Base-by-base conservation (phyloP, 805 yeast genomes). In the Phaffomyces opuntiae region DNA sequence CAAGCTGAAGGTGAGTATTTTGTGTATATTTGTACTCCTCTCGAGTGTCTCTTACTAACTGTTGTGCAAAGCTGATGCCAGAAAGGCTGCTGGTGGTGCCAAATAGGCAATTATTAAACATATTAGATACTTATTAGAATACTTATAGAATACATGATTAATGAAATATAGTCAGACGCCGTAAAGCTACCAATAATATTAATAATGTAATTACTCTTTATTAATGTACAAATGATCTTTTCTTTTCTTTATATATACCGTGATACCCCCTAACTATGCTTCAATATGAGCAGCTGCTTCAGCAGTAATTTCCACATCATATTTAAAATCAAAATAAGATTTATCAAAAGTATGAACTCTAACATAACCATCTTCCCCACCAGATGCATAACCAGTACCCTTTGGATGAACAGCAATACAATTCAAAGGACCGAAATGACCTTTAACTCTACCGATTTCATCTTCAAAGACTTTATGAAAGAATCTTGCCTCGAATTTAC, bases 371-470 rank as follows among this genome's bases (percentile, higher is more conserved):
- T 93, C 99, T 75, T 93, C 99, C 63, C 96, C 96, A 42, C 99
- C 99, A 48, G 95, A 83, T n/a, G 95, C 90, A 65, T 85, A 93
- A 41, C 91, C 83, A 32, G 84, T 78, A 46, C 98, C 99, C 59
- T 81, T 83, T 47, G 99, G 99, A 67, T 89, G 96, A 44, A 88
- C 86, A 31, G 96, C 96, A 52, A 93, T 77, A 54, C 86, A 81
- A 73, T 93, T 93, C 60, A 93, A 78, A 40, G 99, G 99, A 74
- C 99, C 99, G 75, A 93, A 93, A 73, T 93, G 99, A 48, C 99
- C 99, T 69, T 86, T 87, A 42, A 93, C 91, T 70, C 96, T 83
- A 55, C 98, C 99, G 54, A 93, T 82, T 67, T 91, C 98, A 63
- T 91, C 98, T 66, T 83, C 84, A 66, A 90, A 93, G 42, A 93